phyloP scores from a whole-genome alignment of 192 early-diverging fungal species.

The Coemansia sp. region DNA sequence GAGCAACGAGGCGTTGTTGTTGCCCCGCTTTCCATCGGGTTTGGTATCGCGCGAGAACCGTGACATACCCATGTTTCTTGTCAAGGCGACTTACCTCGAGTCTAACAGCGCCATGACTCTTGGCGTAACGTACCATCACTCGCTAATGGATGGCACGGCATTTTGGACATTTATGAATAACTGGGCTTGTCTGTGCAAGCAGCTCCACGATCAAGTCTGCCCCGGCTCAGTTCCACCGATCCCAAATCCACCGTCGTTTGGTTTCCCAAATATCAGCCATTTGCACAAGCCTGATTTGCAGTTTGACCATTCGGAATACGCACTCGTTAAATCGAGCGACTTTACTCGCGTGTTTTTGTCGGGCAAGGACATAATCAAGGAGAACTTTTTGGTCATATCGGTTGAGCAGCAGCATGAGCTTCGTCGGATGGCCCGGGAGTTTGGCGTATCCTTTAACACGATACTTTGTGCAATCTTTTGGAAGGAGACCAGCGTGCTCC shows the following conservation, averaged over 20 bases:
- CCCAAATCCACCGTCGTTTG: conserved; percentile 43
- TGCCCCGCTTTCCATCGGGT: conserved; percentile 16
- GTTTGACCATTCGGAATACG: conserved; percentile 44
- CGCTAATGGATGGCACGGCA: conserved; percentile 46
- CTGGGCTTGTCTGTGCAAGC: conserved; percentile 37
- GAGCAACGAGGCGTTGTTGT: conserved; percentile 37
- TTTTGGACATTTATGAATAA: conserved; percentile 51
- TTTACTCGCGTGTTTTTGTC: conserved; percentile 26
- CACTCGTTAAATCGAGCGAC: conserved; percentile 16
- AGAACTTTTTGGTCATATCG: conserved; percentile 20
- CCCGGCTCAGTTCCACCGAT: neutral
- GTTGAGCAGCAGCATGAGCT: conserved; percentile 30
- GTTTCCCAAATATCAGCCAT: conserved; percentile 22
- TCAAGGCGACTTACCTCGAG: conserved; percentile 31
- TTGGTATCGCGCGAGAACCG: conserved; percentile 13
- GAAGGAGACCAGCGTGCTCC: conserved; percentile 30
- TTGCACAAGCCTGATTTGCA: conserved; percentile 3
- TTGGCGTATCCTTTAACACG: conserved; percentile 27
- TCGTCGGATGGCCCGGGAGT: conserved; percentile 24
- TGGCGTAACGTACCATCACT: conserved; percentile 48
- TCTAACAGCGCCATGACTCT: conserved; percentile 23
- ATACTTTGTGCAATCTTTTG: conserved; percentile 47
- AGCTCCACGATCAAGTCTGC: neutral
- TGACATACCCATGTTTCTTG: conserved; percentile 44
- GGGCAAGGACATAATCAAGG: conserved; percentile 16